phyloP scores from a whole-genome alignment of 306 rosid genomes.

The Fragaria vesca region DNA sequence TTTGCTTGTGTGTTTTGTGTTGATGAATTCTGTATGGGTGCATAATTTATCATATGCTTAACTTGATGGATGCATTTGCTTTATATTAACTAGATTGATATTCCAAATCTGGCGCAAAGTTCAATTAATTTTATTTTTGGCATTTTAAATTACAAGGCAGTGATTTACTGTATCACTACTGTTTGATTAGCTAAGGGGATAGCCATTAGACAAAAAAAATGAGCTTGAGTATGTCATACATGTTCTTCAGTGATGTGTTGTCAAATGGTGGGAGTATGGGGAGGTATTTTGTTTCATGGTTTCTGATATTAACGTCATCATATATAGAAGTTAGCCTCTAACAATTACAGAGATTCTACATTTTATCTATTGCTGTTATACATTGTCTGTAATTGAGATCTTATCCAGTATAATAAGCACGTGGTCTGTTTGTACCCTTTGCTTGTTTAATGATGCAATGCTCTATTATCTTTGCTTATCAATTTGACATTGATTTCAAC shows the following conservation, averaged over 20 bases:
- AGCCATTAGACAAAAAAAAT: neutral
- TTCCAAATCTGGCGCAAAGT: neutral
- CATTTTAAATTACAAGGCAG: neutral
- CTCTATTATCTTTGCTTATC: constrained; percentile 7
- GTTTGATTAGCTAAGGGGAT: neutral
- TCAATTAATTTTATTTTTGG: neutral
- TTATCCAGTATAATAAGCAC: neutral
- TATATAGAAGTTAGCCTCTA: neutral
- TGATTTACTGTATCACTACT: neutral
- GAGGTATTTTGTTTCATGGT: neutral
- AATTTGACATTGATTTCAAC: constrained; percentile 12
- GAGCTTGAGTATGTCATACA: neutral
- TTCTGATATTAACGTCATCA: neutral
- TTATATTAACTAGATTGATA: neutral
- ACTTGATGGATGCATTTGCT: neutral
- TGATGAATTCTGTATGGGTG: constrained; percentile 5
- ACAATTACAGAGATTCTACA: neutral
- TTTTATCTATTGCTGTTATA: neutral
- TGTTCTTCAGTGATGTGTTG: neutral
- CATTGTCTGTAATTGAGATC: neutral
- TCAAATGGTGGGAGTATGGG: neutral
- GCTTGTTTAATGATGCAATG: neutral
- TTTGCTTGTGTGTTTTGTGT: constrained; percentile 11
- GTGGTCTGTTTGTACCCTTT: constrained; percentile 3
- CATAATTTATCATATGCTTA: neutral